These are phyloP conservation scores for Drechslerella dactyloides DNA, from an alignment of 2,329 filamentous ascomycete genomes.

Conservation along the genomic window DNA sequence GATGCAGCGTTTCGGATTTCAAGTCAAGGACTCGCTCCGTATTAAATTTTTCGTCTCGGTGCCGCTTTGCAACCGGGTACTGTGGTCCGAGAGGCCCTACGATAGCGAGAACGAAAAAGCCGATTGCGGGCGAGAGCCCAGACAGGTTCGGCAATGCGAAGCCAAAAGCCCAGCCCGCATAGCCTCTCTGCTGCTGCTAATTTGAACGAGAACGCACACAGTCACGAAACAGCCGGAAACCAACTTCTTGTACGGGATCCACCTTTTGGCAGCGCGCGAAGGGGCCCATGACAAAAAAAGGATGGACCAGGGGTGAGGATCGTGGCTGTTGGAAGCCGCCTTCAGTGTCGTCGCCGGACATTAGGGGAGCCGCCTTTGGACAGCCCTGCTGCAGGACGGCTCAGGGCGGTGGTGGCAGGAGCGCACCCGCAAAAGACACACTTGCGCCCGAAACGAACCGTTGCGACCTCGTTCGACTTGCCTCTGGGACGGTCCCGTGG, in stretches of 20 bases:
- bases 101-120: constrained; percentile 29
- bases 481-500: constrained; percentile 26
- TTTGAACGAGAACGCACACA: constrained; percentile 46
- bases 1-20: not conserved
- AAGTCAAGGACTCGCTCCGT: not conserved
- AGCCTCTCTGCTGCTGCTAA: constrained; percentile 43
- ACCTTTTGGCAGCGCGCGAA: constrained; percentile 20
- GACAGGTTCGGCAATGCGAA: constrained; percentile 28
- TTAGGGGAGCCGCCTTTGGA: constrained; percentile 39
- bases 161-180: constrained; percentile 30
- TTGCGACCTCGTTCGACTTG: constrained; percentile 1
- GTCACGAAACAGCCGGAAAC: constrained; percentile 36
- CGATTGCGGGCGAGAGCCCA: constrained; percentile 23
- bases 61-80: constrained; percentile 13
- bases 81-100: constrained; percentile 35
- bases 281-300: no score
- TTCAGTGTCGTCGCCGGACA: no score
- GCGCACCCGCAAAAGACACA: constrained; percentile 4
- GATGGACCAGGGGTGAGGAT: no score
- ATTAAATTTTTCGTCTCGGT: constrained; percentile 13
- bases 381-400: constrained; percentile 38
- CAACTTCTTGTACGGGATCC: constrained; percentile 19
- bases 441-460: not conserved
- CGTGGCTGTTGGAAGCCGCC: no score
- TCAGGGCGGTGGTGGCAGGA: constrained; percentile 24